Percentiles rank a stretch among this genome's conserved stretches.
These are phyloP conservation scores for Ceratobasidium sp. DNA, from an alignment of 1,284 basidiomycete genomes.

Conservation along the genomic window DNA sequence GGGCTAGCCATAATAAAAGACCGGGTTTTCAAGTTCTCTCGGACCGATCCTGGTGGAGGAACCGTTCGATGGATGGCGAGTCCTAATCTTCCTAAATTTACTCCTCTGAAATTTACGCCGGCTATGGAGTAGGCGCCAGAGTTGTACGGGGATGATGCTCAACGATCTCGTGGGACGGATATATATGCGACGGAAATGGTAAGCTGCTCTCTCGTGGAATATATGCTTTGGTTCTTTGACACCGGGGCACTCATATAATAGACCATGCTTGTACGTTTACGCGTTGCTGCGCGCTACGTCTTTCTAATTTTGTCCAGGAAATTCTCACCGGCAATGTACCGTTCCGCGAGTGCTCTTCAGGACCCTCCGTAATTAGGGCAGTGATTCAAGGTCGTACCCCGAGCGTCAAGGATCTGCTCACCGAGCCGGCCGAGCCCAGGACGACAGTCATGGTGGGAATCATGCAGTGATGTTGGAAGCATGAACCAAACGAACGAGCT, in stretches of 20 bases:
- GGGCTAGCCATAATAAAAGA: neutral
- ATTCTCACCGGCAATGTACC: neutral
- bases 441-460: neutral
- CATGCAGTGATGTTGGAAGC: neutral
- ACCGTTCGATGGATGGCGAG: too few species aligned
- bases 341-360: neutral
- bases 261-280: neutral
- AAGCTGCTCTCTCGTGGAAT: neutral
- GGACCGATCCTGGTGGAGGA: neutral
- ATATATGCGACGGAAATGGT: neutral
- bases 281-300: neutral
- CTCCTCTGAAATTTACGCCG: neutral
- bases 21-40: neutral
- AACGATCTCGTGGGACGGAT: neutral
- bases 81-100: slow-evolving; percentile 7
- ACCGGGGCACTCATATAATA: too few species aligned
- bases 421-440: neutral
- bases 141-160: neutral
- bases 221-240: neutral
- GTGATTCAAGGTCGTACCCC: neutral
- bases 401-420: neutral
- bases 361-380: neutral
- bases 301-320: neutral
- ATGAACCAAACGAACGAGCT: neutral
- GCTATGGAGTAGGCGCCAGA: neutral